Base-by-base conservation (phyloP, 495 filamentous ascomycete genomes). In the Viridothelium virens region DNA sequence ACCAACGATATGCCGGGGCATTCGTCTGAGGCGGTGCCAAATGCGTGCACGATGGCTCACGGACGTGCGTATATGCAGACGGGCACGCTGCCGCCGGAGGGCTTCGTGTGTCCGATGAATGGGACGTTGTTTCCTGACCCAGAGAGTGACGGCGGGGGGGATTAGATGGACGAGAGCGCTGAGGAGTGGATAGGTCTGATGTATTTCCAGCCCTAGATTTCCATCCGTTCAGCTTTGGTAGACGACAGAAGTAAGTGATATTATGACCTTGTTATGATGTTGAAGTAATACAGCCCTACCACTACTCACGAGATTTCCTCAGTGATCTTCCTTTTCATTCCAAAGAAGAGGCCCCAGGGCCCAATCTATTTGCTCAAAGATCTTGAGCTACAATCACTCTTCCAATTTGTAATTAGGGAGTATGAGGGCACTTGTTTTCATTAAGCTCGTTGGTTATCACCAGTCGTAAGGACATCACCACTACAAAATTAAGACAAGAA, bases 1-100 rank as follows among this genome's bases (percentile, higher is more conserved):
- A 72, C 79, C 31, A 80, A 84, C 73, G 77, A 84, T 46, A 46
- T 46, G 41, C 41, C 41, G 7, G 41, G 41, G 9, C 41, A 46
- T 1, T 46, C 41, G 41, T 46, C 41, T 0, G 9, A 9, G 14
- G 41, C 41, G 14, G 7, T 7, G 41, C 41, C 41, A 0, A 9
- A 7, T 46, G 14, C 41, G 41, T 46, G 41, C 14, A 46, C 14
- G 41, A 46, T 46, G 41, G 9, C 7, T 7, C 41, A 46, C 14
- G 41, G 9, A 16, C 41, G 41, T 16, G 41, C 41, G 14, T 46
- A 46, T 16, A 46, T 46, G 41, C 41, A 46, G 41, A 46, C 7
- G 7, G 41, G 41, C 9, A 46, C 41, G 41, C 14, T 46, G 14
- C 41, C 41, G 14, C 9, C 7, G 41, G 41, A 46, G 14, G 41